Evolutionary conservation across 1,139 yeast genomes (phyloP), one percentile per base, ranked within the genome.

Genomic region (Nematodospora anomalae): DNA sequence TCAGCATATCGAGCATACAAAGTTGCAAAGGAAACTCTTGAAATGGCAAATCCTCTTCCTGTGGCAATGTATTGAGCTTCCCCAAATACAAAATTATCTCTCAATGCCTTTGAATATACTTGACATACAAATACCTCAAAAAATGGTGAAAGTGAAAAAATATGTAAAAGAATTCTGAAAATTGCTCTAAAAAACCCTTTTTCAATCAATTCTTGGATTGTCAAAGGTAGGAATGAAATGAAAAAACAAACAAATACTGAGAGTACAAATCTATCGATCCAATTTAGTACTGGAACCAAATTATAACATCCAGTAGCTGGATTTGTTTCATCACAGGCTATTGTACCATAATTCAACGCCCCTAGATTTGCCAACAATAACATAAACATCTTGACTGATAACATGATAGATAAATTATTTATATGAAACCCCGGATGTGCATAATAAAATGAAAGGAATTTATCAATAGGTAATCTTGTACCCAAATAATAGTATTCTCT

Each of bases 371-470:
- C 63, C 40, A 84, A 60, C 1, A 85, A 77, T 28, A 84, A 52
- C 72, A 86, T 72, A 49, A 88, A 83, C 41, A 85, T 54, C 45
- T 84, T 83, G 4, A 87, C 73, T 0, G 96, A 85, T 4, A 87
- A 57, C 44, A 85, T 79, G 37, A 88, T 87, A 48, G 87, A 83
- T 28, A 85, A 67, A 51, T 88, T 88, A 54, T 88, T 88, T 46
- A 88, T 65, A 53, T 88, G 96, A 54, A 88, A 88, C 0, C 96
- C 96, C 0, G 95, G 88, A 53, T 88, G 96, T 0, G 96, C 96
- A 61, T 87, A 88, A 55, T 84, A 88, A 52, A 88, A 88, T 0
- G 96, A 82, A 26, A 88, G 59, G 54, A 88, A 86, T 37, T 95
- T 59, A 53, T 88, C 96, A 35, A 86, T 64, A 0, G 95, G 90